Evolutionary conservation across 768 basidiomycete species (phyloP).

Genomic region (Dioszegia crocea): DNA sequence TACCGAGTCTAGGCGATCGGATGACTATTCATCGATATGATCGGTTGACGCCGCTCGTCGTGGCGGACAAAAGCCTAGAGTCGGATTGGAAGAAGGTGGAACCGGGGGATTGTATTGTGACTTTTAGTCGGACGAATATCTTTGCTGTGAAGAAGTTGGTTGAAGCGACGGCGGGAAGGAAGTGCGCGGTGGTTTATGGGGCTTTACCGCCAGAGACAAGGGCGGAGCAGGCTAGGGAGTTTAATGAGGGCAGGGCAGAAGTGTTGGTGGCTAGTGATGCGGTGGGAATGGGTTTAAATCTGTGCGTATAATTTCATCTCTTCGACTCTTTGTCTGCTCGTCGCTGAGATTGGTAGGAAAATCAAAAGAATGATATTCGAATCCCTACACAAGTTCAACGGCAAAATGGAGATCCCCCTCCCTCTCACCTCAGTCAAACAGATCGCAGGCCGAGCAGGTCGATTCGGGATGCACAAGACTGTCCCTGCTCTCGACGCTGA

Average conservation of each 20-base stretch:
- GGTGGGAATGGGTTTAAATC: constrained; percentile 93
- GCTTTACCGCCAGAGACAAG: constrained; percentile 84
- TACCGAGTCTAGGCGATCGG: constrained; percentile 76
- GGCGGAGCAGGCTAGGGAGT: constrained; percentile 84
- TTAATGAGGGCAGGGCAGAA: constrained; percentile 87
- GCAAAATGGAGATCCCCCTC: constrained; percentile 54
- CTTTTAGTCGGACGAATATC: constrained; percentile 72
- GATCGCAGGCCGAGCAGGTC: constrained; percentile 89
- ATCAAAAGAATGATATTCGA: constrained; percentile 84
- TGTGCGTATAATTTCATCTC: too few species aligned
- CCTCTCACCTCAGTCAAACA: constrained; percentile 80
- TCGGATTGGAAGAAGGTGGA: constrained; percentile 61
- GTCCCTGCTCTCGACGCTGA: constrained; percentile 15
- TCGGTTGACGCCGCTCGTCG: constrained; percentile 75
- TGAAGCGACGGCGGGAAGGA: constrained; percentile 66
- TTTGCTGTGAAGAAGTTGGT: constrained; percentile 70
- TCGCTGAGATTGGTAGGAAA: constrained; percentile 58
- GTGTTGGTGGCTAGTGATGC: constrained; percentile 92
- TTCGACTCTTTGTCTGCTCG: too few species aligned
- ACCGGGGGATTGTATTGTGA: constrained; percentile 85
- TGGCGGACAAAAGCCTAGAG: constrained; percentile 63
- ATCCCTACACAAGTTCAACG: constrained; percentile 64
- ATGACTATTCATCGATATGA: constrained; percentile 75
- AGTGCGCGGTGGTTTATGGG: constrained; percentile 90
- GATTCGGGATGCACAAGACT: constrained; percentile 59